phyloP scores from a whole-genome alignment of 2,329 filamentous ascomycete genomes.

The Aspergillus ruber region DNA sequence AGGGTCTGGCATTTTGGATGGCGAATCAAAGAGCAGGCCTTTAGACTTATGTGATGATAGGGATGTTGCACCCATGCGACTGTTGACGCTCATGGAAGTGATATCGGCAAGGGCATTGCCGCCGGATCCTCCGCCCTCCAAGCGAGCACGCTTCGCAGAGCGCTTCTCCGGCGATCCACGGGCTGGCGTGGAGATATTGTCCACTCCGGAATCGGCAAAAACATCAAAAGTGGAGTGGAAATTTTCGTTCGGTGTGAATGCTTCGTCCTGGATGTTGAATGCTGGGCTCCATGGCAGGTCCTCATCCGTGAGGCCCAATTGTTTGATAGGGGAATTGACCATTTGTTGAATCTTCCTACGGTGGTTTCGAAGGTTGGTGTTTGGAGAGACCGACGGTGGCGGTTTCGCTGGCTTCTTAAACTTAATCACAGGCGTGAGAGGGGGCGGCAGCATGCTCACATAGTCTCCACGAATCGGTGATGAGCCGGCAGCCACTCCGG shows the following conservation, averaged over 20 bases:
- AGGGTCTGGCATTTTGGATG: conserved; percentile 31
- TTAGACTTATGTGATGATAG: conserved; percentile 30
- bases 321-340: conserved; percentile 66
- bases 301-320: conserved; percentile 35
- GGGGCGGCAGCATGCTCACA: conserved; percentile 59
- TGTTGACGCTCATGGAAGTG: conserved; percentile 32
- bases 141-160: conserved; percentile 44
- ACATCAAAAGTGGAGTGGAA: conserved; percentile 51
- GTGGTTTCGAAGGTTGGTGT: conserved; percentile 84
- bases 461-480: conserved; percentile 60
- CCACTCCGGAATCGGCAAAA: conserved; percentile 42
- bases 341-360: conserved; percentile 74
- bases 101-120: conserved; percentile 45
- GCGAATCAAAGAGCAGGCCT: conserved; percentile 31
- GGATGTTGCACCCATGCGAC: conserved; percentile 25
- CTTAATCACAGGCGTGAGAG: conserved; percentile 77
- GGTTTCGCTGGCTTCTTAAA: conserved; percentile 62
- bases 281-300: conserved; percentile 42
- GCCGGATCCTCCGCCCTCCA: conserved; percentile 42
- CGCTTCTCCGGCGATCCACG: conserved; percentile 52
- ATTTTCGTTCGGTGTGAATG: conserved; percentile 30
- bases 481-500: conserved; percentile 47
- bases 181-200: conserved; percentile 32
- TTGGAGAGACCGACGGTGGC: conserved; percentile 78
- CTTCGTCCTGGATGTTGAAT: conserved; percentile 48